Conservation (phyloP, 208 protist genomes). For the Phytomonas sp. region DNA sequence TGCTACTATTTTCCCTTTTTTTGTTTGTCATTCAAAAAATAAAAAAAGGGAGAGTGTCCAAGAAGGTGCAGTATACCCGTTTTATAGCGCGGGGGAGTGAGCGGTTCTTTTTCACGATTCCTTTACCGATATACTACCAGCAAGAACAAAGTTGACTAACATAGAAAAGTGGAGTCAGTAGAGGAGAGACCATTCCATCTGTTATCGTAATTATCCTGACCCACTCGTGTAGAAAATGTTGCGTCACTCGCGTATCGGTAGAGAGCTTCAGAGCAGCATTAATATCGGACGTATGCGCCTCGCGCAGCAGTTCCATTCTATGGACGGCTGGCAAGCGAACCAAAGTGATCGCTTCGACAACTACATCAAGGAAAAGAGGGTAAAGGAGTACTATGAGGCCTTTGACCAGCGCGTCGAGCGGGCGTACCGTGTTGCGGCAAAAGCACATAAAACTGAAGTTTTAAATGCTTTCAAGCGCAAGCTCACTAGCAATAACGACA, state of each 20-base stretch:
- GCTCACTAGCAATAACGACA: constrained; percentile 32
- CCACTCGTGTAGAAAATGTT: not conserved
- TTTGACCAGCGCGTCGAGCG: constrained; percentile 87
- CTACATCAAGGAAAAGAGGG: constrained; percentile 64
- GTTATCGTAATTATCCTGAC: not conserved
- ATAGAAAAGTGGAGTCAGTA: not conserved
- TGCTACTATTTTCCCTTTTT: not conserved
- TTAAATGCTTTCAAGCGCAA: constrained; percentile 76
- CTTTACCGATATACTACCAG: not conserved
- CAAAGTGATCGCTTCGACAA: constrained; percentile 60
- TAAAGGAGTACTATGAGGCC: constrained; percentile 55
- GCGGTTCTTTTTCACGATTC: not conserved
- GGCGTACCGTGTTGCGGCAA: constrained; percentile 44
- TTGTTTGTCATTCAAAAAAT: not conserved
- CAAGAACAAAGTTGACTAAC: not conserved
- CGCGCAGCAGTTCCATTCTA: constrained; percentile 69
- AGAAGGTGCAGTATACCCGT: not conserved
- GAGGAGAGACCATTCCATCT: not conserved
- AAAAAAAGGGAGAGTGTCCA: not conserved
- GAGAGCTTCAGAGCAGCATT: constrained; percentile 45
- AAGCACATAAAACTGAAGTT: constrained; percentile 67
- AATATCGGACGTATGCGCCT: constrained; percentile 53
- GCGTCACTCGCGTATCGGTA: not conserved
- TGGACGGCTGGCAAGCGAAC: constrained; percentile 68
- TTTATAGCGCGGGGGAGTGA: not conserved